Base-by-base conservation (phyloP, 768 basidiomycete genomes). In the Suillus subluteus region DNA sequence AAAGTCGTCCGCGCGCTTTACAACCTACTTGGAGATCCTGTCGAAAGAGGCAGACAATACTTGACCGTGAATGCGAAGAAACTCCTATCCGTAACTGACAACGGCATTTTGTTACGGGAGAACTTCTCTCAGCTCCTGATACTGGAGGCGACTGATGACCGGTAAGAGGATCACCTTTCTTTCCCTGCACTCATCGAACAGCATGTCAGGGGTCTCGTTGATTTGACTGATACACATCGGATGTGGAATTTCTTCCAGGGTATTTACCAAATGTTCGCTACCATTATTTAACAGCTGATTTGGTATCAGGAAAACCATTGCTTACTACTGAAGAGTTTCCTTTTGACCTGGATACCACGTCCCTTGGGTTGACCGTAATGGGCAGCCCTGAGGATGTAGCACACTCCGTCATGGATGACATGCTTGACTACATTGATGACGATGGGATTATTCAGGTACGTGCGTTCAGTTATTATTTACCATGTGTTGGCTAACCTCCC, bases 111-210 rank as follows among this genome's bases (percentile, higher is more conserved):
- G 18, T 68, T 86, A 26, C 68, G 78, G 40, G 86, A 88, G 72
- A 88, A 88, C 69, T 88, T 88, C 66, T 81, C 87, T 5, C 87
- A 88, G 68, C 80, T 89, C 6, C 76, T 89, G 6, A 85, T 88
- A 48, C 74, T 87, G 18, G 88, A 89, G 64, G 77, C 80, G 2
- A 88, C 86, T 1, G 69, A 74, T 11, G 78, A 87, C 69, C 73
- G 67, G 85, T 84, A 66, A 61, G 78, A 69, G 38, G 54, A 65
- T 16, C 23, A 6, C 43, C 15, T 43, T 62, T 59, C 37, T 62
- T 66, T 23, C 18, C 68, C 55, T 43, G 30, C 54, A 55, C 16
- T 41, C 30, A 41, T 23, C 48, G 41, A 38, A 69, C 32, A 2
- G 38, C 6, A 44, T 38, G 64, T 18, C 62, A 87, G 86, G 48